Evolutionary conservation across 169 alveolate species (phyloP), one percentile per base, ranked within the genome.

Genomic region (Cryptosporidium sp.): DNA sequence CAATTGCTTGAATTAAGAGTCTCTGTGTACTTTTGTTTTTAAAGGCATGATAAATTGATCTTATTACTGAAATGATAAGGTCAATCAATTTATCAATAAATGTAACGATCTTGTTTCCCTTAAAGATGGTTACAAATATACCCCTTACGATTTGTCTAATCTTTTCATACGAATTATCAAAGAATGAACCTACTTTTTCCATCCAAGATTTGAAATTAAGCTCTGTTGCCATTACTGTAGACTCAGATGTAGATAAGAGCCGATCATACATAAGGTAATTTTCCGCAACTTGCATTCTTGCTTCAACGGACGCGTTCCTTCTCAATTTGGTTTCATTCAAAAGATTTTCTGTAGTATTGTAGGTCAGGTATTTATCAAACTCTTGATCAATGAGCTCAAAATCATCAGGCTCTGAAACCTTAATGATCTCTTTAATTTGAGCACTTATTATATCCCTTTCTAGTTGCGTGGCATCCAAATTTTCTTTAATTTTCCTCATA

Each of bases 21-120:
- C 89, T 80, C 48, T 80, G 89, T 10, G 89, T 62, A 65, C 67
- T 80, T 23, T 80, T 80, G 39, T 62, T 62, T 23, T 65, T 59
- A 12, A 80, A 62, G 8, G 68, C 75, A 23, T 80, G 55, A 26
- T 80, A 80, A 12, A 80, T 80, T 26, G 89, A 59, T 43, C 68
- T 80, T 16, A 80, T 43, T 33, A 80, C 73, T 29, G 73, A 37
- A 33, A 80, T 80, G 35, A 65, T 62, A 8, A 80, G 70, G 74
- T 80, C 80, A 18, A 80, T 61, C 23, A 80, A 29, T 12, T 43
- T 65, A 31, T 80, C 89, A 41, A 80, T 62, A 39, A 80, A 80
- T 59, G 59, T 12, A 8, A 80, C 69, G 7, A 80, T 62, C 35
- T 80, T 80, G 16, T 58, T 65, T 2, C 89, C 89, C 41, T 80